These are phyloP conservation scores for Thermothielavioides terrestris DNA, from an alignment of 495 filamentous ascomycete species.

Conservation along the genomic window DNA sequence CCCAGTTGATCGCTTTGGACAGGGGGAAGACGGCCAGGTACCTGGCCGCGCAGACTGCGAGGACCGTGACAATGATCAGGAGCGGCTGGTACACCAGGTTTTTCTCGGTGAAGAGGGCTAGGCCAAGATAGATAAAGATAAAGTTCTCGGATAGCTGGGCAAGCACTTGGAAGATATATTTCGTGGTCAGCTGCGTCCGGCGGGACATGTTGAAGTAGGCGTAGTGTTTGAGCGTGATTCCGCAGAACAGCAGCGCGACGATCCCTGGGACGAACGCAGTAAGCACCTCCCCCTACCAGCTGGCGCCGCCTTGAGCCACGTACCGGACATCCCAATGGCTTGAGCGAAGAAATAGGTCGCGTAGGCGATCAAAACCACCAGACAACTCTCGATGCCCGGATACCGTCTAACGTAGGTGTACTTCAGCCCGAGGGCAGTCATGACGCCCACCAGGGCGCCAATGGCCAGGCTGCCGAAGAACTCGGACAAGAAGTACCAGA, in stretches of 20 bases:
- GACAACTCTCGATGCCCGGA: constrained; percentile 92
- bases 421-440: constrained; percentile 79
- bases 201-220: constrained; percentile 99
- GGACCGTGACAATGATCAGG: constrained; percentile 85
- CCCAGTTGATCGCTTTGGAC: constrained; percentile 83
- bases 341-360: constrained; percentile 97
- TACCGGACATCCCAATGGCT: constrained; percentile 87
- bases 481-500: constrained; percentile 88
- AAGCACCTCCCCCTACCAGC: no score
- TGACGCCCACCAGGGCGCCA: constrained; percentile 76
- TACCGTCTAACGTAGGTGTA: constrained; percentile 86
- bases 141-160: constrained; percentile 97
- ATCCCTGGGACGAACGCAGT: constrained; percentile 56
- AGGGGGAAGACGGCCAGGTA: constrained; percentile 93
- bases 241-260: constrained; percentile 92
- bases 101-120: constrained; percentile 86
- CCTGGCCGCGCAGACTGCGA: constrained; percentile 84
- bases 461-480: constrained; percentile 93
- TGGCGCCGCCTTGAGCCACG: background rate
- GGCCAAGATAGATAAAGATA: constrained; percentile 96
- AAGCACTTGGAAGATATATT: constrained; percentile 92
- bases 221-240: constrained; percentile 96
- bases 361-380: constrained; percentile 90
- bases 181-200: constrained; percentile 92
- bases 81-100: constrained; percentile 85